Percentiles rank a stretch among this genome's conserved stretches.
These are phyloP conservation scores for Hypholoma fasciculare DNA, from an alignment of 768 basidiomycete genomes.

Conservation along the genomic window DNA sequence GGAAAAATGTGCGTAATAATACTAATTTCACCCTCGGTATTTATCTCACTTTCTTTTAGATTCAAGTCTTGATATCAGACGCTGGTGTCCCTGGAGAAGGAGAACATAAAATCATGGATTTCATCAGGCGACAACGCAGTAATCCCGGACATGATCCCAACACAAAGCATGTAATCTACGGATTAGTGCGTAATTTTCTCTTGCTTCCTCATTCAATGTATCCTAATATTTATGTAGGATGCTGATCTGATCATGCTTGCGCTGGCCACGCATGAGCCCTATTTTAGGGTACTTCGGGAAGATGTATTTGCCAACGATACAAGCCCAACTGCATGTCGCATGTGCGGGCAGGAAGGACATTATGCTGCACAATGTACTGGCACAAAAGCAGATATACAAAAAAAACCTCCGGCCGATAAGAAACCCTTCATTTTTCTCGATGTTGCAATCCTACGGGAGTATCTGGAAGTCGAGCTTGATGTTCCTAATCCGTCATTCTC, in stretches of 20 bases:
- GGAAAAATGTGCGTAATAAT: conserved; percentile 73
- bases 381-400: conserved; percentile 65
- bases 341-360: conserved; percentile 94
- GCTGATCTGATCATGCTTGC: conserved; percentile 99
- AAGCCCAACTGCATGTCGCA: conserved; percentile 78
- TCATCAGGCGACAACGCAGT: conserved; percentile 84
- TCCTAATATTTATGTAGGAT: conserved; percentile 56
- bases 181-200: conserved; percentile 62
- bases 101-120: conserved; percentile 99
- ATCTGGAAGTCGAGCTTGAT: conserved; percentile 94
- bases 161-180: conserved; percentile 96
- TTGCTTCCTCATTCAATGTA: not conserved
- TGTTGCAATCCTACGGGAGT: conserved; percentile 93
- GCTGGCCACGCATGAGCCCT: conserved; percentile 96
- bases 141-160: conserved; percentile 94
- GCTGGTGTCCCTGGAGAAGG: conserved; percentile 98
- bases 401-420: conserved; percentile 70
- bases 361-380: conserved; percentile 94
- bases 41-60: conserved; percentile 39
- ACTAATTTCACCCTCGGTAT: not conserved
- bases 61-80: conserved; percentile 96
- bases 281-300: conserved; percentile 96
- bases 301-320: conserved; percentile 92
- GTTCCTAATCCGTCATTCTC: conserved; percentile 75
- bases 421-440: conserved; percentile 99